Evolutionary conservation across 192 early-diverging fungal genomes (phyloP).

Genomic region (Coemansia sp.): DNA sequence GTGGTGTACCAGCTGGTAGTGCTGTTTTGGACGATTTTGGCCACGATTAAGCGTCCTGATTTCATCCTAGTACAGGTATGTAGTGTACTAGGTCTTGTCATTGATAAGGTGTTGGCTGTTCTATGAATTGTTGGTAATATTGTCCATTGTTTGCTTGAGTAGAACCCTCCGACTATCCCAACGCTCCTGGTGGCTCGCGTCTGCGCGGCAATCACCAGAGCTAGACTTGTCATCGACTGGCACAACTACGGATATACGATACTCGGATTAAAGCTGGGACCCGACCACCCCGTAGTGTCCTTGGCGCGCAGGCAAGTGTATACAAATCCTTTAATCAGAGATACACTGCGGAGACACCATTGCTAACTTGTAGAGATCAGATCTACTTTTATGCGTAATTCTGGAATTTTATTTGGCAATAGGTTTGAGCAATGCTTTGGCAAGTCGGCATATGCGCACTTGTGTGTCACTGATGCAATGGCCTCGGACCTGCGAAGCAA

Average conservation of each 20-base stretch:
- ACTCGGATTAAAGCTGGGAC: conserved; percentile 72
- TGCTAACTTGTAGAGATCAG: not conserved
- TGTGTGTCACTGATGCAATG: conserved; percentile 89
- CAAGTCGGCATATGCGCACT: conserved; percentile 69
- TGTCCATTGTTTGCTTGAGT: conserved; percentile 5
- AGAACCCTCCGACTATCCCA: conserved; percentile 95
- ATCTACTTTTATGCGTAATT: not conserved
- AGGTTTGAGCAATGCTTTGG: conserved; percentile 51
- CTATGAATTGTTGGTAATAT: conserved; percentile 3
- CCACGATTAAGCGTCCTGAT: conserved; percentile 61
- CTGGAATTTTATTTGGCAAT: not conserved
- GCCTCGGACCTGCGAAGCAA: conserved; percentile 61
- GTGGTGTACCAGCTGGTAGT: conserved; percentile 61
- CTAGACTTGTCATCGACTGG: conserved; percentile 91
- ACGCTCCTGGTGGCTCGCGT: conserved; percentile 80
- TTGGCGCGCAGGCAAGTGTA: conserved; percentile 38
- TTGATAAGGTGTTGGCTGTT: not conserved
- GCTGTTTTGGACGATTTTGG: conserved; percentile 66
- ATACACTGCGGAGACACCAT: not conserved
- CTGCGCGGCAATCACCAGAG: conserved; percentile 65
- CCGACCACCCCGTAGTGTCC: conserved; percentile 47
- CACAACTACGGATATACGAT: conserved; percentile 96
- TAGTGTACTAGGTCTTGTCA: not conserved
- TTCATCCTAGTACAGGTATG: conserved; percentile 79
- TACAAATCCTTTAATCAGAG: no score